Percentiles rank a stretch among this genome's conserved stretches.
Conservation (phyloP, 192 early-diverging fungal species). For the Chytriomyces hyalinus region DNA sequence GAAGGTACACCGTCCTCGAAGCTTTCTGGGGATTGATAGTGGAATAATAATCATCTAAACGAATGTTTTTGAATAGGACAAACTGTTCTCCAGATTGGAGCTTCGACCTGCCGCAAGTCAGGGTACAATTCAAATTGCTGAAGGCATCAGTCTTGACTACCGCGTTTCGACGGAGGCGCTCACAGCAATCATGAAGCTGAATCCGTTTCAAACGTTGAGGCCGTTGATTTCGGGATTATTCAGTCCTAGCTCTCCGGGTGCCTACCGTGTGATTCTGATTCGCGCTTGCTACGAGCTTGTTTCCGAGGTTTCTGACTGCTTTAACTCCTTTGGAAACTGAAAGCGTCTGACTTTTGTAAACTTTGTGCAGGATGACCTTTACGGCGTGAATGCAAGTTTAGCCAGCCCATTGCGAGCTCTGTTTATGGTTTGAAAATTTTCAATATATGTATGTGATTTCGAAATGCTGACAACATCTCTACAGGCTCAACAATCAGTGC, state of each 20-base stretch:
- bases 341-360: conserved; percentile 63
- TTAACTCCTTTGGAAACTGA: conserved; percentile 20
- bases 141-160: conserved; percentile 63
- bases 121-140: conserved; percentile 22
- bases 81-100: conserved; percentile 59
- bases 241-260: conserved; percentile 68
- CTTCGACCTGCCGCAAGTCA: conserved; percentile 1
- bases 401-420: conserved; percentile 66
- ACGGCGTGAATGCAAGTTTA: conserved; percentile 56
- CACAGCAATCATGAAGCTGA: conserved; percentile 77
- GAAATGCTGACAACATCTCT: conserved; percentile 29
- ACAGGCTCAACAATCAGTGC: conserved; percentile 31
- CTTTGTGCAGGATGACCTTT: conserved; percentile 53
- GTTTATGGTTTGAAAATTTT: conserved; percentile 57
- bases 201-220: conserved; percentile 75
- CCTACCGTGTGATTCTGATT: conserved; percentile 82
- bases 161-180: conserved; percentile 76
- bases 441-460: conserved; percentile 24
- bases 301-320: conserved; percentile 49
- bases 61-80: conserved; percentile 45
- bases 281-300: conserved; percentile 76
- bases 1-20: conserved; percentile 46
- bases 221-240: conserved; percentile 74
- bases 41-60: background rate
- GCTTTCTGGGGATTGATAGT: background rate